Evolutionary conservation across 768 basidiomycete genomes (phyloP).

Genomic region (Boletus patriciae): DNA sequence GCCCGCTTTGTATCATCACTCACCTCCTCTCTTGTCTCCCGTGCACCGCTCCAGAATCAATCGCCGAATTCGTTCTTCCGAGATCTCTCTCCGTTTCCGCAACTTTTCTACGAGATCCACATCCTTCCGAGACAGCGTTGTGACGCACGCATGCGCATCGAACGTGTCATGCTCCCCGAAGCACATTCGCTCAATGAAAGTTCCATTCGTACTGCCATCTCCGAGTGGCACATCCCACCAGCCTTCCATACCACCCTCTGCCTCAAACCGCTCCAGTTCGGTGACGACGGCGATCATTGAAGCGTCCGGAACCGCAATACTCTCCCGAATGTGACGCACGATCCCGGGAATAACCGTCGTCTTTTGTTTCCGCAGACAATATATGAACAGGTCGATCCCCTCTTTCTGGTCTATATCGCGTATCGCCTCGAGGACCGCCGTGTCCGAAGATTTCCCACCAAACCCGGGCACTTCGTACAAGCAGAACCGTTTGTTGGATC

Average conservation of each 20-base stretch:
- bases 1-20: background rate
- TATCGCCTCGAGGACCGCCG: slow-evolving; percentile 16
- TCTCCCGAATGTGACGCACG: slow-evolving; percentile 7
- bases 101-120: slow-evolving; percentile 13
- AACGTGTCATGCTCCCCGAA: slow-evolving; percentile 27
- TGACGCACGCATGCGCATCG: slow-evolving; percentile 40
- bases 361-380: slow-evolving; percentile 25
- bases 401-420: slow-evolving; percentile 11
- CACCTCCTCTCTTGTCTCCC: slow-evolving; percentile 13
- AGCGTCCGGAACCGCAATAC: background rate
- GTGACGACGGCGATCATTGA: slow-evolving; percentile 30
- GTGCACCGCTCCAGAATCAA: slow-evolving; percentile 19
- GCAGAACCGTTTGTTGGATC: slow-evolving; percentile 1
- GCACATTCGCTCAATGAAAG: slow-evolving; percentile 23
- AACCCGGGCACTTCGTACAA: slow-evolving; percentile 30
- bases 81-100: slow-evolving; percentile 20
- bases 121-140: slow-evolving; percentile 26
- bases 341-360: slow-evolving; percentile 13
- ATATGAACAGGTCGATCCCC: slow-evolving; percentile 26
- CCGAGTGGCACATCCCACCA: slow-evolving; percentile 29
- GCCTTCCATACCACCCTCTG: slow-evolving; percentile 25
- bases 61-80: slow-evolving; percentile 13
- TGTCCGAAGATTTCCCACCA: slow-evolving; percentile 4
- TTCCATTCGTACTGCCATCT: slow-evolving; percentile 27
- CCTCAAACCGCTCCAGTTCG: slow-evolving; percentile 23